Evolutionary conservation across 345 rosid species (phyloP).

Genomic region (Salix arbutifolia): DNA sequence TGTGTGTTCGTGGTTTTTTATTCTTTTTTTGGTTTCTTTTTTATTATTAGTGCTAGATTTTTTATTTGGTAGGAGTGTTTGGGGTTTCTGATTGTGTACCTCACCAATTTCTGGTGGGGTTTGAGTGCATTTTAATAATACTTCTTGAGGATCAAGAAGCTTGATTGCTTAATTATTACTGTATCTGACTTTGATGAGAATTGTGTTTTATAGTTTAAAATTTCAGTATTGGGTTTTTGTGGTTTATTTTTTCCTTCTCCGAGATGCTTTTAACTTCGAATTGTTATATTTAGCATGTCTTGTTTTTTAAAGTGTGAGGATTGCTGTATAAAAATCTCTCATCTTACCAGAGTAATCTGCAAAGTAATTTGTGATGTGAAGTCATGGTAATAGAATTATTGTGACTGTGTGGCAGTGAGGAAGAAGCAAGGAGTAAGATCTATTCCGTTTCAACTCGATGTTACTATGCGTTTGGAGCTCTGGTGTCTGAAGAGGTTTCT

Average conservation of each 20-base stretch:
- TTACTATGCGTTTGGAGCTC: constrained; percentile 85
- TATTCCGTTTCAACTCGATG: constrained; percentile 73
- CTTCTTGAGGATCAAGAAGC: neutral
- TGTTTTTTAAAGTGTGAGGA: neutral
- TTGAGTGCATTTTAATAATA: neutral
- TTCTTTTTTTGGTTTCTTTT: neutral
- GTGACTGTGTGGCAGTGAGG: constrained; percentile 44
- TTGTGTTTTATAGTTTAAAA: neutral
- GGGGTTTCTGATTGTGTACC: neutral
- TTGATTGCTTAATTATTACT: neutral
- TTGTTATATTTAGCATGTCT: neutral
- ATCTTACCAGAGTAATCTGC: too few relatives aligned
- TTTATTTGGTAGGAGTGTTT: neutral
- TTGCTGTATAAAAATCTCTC: neutral
- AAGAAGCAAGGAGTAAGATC: constrained; percentile 85
- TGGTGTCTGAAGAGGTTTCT: constrained; percentile 68
- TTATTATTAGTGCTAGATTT: too few relatives aligned
- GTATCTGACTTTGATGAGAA: neutral
- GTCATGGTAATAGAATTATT: neutral
- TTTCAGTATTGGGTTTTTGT: neutral
- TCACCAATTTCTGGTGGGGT: neutral
- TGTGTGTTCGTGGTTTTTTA: neutral
- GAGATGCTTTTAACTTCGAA: neutral
- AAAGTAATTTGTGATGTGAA: neutral
- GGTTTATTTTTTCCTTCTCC: neutral